Conservation (phyloP, 371 early-diverging fungal species). For the Mortierella sp. region DNA sequence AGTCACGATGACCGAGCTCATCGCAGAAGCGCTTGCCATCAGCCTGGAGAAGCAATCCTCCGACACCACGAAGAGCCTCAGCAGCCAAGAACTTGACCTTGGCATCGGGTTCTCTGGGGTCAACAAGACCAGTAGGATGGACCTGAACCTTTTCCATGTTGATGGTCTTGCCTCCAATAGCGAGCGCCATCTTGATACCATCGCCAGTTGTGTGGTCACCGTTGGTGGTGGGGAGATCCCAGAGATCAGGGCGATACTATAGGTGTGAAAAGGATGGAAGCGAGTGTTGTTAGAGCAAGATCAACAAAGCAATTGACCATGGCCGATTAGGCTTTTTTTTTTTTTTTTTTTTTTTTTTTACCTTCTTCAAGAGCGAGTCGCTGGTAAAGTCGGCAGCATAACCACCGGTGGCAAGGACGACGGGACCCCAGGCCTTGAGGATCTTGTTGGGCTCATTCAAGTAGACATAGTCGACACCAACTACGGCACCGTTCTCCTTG, state of each 20-base stretch:
- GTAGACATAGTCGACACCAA: conserved; percentile 85
- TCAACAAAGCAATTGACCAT: too few relatives aligned
- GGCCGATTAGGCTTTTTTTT: too few relatives aligned
- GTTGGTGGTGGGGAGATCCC: conserved; percentile 88
- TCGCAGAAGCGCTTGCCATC: conserved; percentile 94
- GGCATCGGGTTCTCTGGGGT: conserved; percentile 89
- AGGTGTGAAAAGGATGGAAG: too few relatives aligned
- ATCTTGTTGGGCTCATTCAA: conserved; percentile 67
- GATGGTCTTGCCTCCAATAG: conserved; percentile 85
- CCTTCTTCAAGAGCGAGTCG: conserved; percentile 71
- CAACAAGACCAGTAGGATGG: conserved; percentile 96
- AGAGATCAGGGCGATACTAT: conserved; percentile 58
- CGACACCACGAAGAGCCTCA: conserved; percentile 96
- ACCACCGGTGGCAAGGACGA: conserved; percentile 95
- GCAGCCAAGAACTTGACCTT: conserved; percentile 92
- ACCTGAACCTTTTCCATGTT: conserved; percentile 98
- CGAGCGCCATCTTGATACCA: conserved; percentile 91
- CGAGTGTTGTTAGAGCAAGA: too few relatives aligned
- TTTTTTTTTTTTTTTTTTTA: too few relatives aligned
- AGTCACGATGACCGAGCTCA: conserved; percentile 91
- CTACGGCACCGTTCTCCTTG: conserved; percentile 66
- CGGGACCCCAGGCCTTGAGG: conserved; percentile 76
- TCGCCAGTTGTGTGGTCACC: conserved; percentile 97
- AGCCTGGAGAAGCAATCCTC: conserved; percentile 87
- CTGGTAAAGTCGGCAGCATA: conserved; percentile 82